A percentile compares a stretch with the other conserved stretches of the same genome.
These are phyloP conservation scores for Teratosphaeria gauchensis DNA, from an alignment of 2,329 filamentous ascomycete species.

Conservation along the genomic window DNA sequence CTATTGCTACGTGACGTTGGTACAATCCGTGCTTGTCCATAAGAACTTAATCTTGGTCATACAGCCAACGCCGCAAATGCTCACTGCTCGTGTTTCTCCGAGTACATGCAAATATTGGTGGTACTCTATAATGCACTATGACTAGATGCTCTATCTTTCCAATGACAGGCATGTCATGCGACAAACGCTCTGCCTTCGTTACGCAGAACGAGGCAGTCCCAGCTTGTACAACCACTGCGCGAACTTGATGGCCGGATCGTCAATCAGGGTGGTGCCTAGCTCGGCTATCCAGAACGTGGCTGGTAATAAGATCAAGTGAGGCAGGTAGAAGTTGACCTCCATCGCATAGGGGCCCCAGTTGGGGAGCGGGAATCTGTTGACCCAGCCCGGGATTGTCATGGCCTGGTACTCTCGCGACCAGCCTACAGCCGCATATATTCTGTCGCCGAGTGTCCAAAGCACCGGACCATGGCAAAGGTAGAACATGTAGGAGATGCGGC, in stretches of 20 bases:
- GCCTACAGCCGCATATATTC: conserved; percentile 53
- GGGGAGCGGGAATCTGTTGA: conserved; percentile 46
- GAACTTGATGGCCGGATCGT: conserved; percentile 52
- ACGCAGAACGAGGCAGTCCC: conserved; percentile 18
- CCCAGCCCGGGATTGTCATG: conserved; percentile 47
- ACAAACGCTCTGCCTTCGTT: not conserved
- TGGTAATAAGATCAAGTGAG: conserved; percentile 52
- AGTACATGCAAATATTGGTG: not conserved
- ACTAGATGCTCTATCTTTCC: not conserved
- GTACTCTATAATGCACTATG: not conserved
- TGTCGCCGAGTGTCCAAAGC: conserved; percentile 50
- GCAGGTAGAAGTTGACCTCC: conserved; percentile 49
- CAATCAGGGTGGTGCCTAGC: conserved; percentile 45
- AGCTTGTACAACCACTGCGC: conserved; percentile 48
- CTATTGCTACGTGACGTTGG: not conserved
- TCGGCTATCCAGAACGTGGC: conserved; percentile 51
- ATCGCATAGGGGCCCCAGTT: conserved; percentile 50
- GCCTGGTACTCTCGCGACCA: conserved; percentile 42
- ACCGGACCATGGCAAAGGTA: conserved; percentile 58
- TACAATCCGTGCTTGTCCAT: not conserved
- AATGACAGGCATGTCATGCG: not conserved
- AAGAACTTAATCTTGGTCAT: not conserved
- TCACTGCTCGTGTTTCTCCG: not conserved
- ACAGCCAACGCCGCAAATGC: not conserved
- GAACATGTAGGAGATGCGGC: conserved; percentile 51